Conservation (phyloP, 768 basidiomycete species). For the Symmetrospora coprosmae region DNA sequence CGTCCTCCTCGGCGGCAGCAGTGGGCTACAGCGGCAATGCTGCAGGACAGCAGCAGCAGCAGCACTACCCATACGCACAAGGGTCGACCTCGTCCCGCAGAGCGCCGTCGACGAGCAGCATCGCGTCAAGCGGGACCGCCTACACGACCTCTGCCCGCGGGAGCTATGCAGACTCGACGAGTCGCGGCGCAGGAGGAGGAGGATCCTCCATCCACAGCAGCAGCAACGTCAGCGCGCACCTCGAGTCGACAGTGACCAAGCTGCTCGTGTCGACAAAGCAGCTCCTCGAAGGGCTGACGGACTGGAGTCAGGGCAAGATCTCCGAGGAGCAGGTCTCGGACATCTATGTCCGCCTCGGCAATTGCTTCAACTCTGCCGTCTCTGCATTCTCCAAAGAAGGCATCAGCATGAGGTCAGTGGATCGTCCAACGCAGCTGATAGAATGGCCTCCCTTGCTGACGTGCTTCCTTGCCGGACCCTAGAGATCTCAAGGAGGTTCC, state of each 20-base stretch:
- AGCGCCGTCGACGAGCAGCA: neutral
- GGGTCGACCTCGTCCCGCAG: too few relatives aligned
- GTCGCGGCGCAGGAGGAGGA: neutral
- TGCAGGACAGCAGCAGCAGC: too few relatives aligned
- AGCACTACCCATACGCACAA: too few relatives aligned
- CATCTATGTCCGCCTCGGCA: conserved; percentile 88
- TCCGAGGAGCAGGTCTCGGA: conserved; percentile 77
- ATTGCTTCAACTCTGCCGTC: conserved; percentile 90
- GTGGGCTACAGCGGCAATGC: too few relatives aligned
- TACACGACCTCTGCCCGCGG: neutral
- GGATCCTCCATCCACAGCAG: neutral
- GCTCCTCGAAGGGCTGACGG: conserved; percentile 72
- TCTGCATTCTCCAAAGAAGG: conserved; percentile 69
- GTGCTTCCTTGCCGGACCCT: neutral
- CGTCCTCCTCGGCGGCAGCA: too few relatives aligned
- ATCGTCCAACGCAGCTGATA: conserved; percentile 22
- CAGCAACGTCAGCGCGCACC: conserved; percentile 17
- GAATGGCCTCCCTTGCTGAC: neutral
- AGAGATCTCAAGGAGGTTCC: conserved; percentile 82
- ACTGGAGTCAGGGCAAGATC: conserved; percentile 62
- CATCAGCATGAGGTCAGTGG: conserved; percentile 77
- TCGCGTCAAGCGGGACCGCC: neutral
- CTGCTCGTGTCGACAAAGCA: conserved; percentile 88
- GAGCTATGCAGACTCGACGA: neutral
- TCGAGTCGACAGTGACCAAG: conserved; percentile 81